Evolutionary conservation across 176 grass and related monocot species (phyloP), one percentile per base, ranked within the genome.

Genomic region (Alloteropsis semialata): DNA sequence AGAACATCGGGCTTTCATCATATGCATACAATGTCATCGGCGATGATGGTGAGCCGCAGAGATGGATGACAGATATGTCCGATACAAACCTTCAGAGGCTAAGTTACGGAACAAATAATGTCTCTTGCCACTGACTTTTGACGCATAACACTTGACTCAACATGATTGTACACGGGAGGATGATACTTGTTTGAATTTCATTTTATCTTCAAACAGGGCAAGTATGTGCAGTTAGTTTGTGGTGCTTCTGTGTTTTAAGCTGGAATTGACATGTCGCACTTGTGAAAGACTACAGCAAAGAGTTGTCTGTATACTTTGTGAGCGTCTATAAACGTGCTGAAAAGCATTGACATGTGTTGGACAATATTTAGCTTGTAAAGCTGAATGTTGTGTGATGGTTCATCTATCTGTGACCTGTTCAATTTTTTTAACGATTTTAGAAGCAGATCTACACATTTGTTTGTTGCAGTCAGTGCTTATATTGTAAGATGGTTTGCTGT

Each of bases 1-100:
- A 69, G 53, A 81, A 88, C 69, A 54, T 85, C 30, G 81, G 85
- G 56, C 77, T 93, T 61, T 73, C 91, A 30, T 93, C 91, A 11
- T 99, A 93, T 72, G 96, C 96, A 24, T 99, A 99, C 79, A 99
- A 99, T 69, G 75, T 99, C 57, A 69, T 87, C 27, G 89, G 91
- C 21, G 91, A 88, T 61, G 76, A 56, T 14, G 90, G 80, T 32
- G 91, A 82, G 7, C 80, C 91, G 9, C 90, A 92, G 56, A 89
- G 79, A 87, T 99, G 96, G 96, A 93, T 93, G 91, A 89, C 92
- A 32, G 87, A 96, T 87, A 94, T 92, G 96, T 78, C 69, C 28
- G 96, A 89, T 67, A 49, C 85, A 72, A 99, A 85, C 67, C 89
- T 99, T 58, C 82, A 88, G 60, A 80, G 84, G 28, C 81, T 94